Conservation (phyloP, 257 asterid species). For the Fraxinus pennsylvanica region DNA sequence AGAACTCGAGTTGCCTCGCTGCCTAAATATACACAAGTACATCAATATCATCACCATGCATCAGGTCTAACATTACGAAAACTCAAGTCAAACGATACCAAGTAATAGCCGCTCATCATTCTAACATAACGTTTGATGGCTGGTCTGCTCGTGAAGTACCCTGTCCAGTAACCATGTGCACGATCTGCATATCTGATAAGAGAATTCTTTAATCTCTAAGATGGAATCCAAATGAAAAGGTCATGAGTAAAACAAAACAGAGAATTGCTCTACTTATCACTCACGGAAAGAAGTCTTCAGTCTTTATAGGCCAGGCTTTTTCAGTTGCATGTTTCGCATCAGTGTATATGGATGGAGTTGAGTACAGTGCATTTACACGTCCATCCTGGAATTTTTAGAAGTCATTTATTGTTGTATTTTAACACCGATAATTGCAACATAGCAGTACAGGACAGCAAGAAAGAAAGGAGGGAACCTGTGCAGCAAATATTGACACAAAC, state of each 20-base stretch:
- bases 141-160: conserved; percentile 56
- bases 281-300: conserved; percentile 56
- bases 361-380: conserved; percentile 52
- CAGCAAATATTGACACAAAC: not conserved
- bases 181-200: conserved; percentile 48
- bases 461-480: not conserved
- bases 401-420: conserved; percentile 14
- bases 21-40: conserved; percentile 32
- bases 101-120: conserved; percentile 48
- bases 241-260: not conserved
- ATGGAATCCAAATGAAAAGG: conserved; percentile 7
- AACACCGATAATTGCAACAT: conserved; percentile 3
- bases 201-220: conserved; percentile 1
- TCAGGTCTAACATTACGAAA: not conserved
- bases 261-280: conserved; percentile 21
- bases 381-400: conserved; percentile 44
- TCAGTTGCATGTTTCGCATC: conserved; percentile 48
- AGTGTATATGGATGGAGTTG: conserved; percentile 52
- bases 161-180: conserved; percentile 52
- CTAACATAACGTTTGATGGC: conserved; percentile 45
- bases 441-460: not conserved
- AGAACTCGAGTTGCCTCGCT: conserved; percentile 47
- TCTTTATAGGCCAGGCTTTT: conserved; percentile 47
- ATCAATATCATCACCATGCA: conserved; percentile 18
- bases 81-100: conserved; percentile 32